Conservation (phyloP, 371 early-diverging fungal species). For the Mucor sp. region DNA sequence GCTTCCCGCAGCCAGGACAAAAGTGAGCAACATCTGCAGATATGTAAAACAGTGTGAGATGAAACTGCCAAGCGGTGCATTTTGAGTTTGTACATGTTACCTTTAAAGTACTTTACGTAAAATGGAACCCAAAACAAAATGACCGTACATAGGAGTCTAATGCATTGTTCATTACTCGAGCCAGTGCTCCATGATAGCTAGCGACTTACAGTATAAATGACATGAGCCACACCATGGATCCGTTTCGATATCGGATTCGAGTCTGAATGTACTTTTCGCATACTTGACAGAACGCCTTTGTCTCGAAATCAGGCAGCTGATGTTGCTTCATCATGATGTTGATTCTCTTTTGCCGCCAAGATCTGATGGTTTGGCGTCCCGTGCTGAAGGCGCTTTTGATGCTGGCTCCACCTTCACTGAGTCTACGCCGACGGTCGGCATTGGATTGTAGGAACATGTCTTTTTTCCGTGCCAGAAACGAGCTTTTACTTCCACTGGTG, state of each 20-base stretch:
- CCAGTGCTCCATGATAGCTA: neutral
- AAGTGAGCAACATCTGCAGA: conserved; percentile 42
- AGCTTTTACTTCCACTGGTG: neutral
- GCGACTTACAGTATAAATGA: conserved; percentile 37
- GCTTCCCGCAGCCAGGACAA: conserved; percentile 41
- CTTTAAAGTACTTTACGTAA: conserved; percentile 53
- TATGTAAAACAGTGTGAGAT: neutral
- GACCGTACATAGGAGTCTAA: conserved; percentile 39
- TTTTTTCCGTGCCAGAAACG: neutral
- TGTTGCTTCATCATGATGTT: conserved; percentile 20
- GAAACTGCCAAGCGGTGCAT: neutral
- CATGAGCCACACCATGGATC: conserved; percentile 37
- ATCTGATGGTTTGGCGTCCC: conserved; percentile 11
- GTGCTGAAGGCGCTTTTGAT: conserved; percentile 9
- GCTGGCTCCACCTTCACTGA: neutral
- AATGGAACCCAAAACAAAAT: conserved; percentile 47
- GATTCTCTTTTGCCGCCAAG: conserved; percentile 26
- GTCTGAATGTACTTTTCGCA: conserved; percentile 43
- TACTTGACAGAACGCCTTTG: conserved; percentile 30
- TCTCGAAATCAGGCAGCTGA: conserved; percentile 42
- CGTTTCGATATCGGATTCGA: conserved; percentile 39
- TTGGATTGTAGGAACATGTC: neutral
- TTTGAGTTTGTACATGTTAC: conserved; percentile 11
- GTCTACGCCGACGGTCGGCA: neutral
- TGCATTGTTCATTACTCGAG: neutral